Evolutionary conservation across 805 yeast genomes (phyloP).

Genomic region (Ogataea trehaloabstinens): DNA sequence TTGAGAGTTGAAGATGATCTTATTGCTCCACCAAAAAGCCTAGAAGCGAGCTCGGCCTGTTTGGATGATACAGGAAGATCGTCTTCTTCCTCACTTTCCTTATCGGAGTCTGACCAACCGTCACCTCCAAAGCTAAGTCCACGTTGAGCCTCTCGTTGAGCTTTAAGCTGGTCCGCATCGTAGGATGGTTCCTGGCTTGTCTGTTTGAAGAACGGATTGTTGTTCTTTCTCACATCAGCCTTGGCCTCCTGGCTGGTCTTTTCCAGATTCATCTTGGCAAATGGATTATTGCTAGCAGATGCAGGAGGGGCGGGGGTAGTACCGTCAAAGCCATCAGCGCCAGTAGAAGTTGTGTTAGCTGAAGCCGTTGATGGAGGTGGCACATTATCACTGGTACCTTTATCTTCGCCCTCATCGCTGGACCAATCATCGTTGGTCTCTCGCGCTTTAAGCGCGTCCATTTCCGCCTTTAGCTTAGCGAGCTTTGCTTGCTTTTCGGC

Average conservation of each 20-base stretch:
- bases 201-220: constrained; percentile 63
- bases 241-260: constrained; percentile 13
- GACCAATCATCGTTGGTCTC: constrained; percentile 34
- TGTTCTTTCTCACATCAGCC: constrained; percentile 19
- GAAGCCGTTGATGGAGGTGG: constrained; percentile 10
- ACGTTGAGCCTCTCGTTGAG: constrained; percentile 72
- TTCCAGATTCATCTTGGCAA: constrained; percentile 36
- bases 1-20: constrained; percentile 27
- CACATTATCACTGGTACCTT: constrained; percentile 6
- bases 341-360: constrained; percentile 17
- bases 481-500: constrained; percentile 59
- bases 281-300: constrained; percentile 45
- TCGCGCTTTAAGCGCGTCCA: constrained; percentile 49
- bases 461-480: constrained; percentile 56
- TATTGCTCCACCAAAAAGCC: constrained; percentile 57
- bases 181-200: constrained; percentile 32
- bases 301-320: constrained; percentile 12
- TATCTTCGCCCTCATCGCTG: constrained; percentile 22
- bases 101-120: constrained; percentile 42
- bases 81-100: constrained; percentile 42
- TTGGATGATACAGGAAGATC: constrained; percentile 48
- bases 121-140: constrained; percentile 44
- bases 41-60: constrained; percentile 54
- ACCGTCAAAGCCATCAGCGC: constrained; percentile 7
- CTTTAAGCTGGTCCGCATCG: constrained; percentile 60